phyloP scores from a whole-genome alignment of 2,329 filamentous ascomycete species.

The Ophiostoma ips region DNA sequence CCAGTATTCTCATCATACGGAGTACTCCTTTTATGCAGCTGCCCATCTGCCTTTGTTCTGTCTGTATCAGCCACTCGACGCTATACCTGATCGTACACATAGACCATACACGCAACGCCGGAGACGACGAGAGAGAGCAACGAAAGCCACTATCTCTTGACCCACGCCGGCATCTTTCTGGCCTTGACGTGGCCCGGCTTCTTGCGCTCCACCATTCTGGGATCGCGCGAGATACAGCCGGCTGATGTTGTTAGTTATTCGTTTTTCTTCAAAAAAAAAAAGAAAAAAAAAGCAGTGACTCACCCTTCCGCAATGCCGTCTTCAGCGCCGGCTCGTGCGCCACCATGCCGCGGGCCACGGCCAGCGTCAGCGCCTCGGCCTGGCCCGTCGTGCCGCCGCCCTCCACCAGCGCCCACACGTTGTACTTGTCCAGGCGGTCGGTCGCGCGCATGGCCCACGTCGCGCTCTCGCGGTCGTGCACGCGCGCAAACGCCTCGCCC shows the following conservation, averaged over 20 bases:
- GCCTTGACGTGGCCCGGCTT: slow-evolving; percentile 94
- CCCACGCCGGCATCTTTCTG: slow-evolving; percentile 95
- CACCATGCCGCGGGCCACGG: slow-evolving; percentile 73
- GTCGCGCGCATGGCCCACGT: slow-evolving; percentile 81
- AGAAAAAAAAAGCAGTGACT: background rate
- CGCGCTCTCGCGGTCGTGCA: slow-evolving; percentile 90
- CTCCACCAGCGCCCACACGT: slow-evolving; percentile 72
- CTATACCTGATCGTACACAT: slow-evolving; percentile 9
- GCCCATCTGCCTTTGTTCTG: background rate
- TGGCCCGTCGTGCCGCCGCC: slow-evolving; percentile 92
- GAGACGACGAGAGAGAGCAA: background rate
- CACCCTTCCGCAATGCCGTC: slow-evolving; percentile 73
- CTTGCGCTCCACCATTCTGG: slow-evolving; percentile 90
- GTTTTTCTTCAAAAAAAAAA: background rate
- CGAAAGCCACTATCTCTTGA: slow-evolving; percentile 51
- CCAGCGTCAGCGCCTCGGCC: slow-evolving; percentile 85
- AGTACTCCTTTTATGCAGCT: background rate
- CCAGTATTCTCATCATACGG: background rate
- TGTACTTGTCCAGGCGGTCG: slow-evolving; percentile 84
- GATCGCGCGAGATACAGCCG: slow-evolving; percentile 82
- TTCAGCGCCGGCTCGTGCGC: slow-evolving; percentile 90
- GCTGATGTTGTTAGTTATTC: slow-evolving; percentile 37
- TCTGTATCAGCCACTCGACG: background rate
- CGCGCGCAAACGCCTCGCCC: slow-evolving; percentile 63
- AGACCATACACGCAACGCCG: background rate